Evolutionary conservation across 805 yeast genomes (phyloP).

Genomic region (Teunomyces atbi): DNA sequence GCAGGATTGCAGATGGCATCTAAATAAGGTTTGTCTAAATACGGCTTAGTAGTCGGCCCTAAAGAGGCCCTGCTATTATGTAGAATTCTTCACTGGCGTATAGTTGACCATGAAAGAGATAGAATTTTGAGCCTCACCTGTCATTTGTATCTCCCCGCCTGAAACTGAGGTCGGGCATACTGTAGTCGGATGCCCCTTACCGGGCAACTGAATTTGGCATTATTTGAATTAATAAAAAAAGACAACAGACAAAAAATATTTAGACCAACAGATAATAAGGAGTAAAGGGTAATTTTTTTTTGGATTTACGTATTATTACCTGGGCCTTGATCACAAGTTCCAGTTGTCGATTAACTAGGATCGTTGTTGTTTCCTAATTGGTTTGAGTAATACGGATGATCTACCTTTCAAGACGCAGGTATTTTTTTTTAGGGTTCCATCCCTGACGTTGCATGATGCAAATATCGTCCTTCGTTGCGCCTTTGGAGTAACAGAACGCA

Average conservation of each 20-base stretch:
- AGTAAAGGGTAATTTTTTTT: neutral
- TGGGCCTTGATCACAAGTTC: neutral
- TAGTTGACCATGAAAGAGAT: neutral
- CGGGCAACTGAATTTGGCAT: neutral
- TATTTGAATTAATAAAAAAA: neutral
- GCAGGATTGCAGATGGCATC: neutral
- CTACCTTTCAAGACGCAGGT: neutral
- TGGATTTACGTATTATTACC: neutral
- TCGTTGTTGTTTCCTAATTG: neutral
- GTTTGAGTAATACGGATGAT: neutral
- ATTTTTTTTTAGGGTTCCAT: neutral
- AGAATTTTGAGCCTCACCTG: neutral
- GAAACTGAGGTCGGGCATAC: neutral
- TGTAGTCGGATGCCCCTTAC: neutral
- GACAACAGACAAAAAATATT: neutral
- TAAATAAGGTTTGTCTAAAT: neutral
- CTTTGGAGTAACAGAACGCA: neutral
- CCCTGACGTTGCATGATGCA: conserved; percentile 4
- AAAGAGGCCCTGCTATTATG: neutral
- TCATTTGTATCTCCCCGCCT: neutral
- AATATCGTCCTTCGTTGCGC: conserved; percentile 3
- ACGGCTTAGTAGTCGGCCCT: neutral
- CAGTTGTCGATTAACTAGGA: neutral
- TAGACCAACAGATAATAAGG: neutral
- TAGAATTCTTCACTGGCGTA: neutral